Percentiles rank a stretch among this genome's conserved stretches.
Evolutionary conservation across 1,284 basidiomycete genomes (phyloP).

Genomic region (Cutaneotrichosporon cutaneum): DNA sequence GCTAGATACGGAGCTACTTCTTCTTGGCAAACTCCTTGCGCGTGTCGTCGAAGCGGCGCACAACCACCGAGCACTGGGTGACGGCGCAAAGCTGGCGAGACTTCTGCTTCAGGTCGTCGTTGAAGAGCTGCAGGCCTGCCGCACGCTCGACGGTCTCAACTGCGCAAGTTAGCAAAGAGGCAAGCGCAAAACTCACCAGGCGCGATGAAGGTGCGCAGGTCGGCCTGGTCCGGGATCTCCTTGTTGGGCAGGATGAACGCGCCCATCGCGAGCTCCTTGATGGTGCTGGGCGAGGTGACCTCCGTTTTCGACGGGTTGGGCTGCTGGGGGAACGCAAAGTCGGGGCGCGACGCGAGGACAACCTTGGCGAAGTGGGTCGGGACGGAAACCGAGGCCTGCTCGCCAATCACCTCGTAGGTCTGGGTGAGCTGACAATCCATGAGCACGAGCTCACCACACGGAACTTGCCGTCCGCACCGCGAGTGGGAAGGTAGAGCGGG

Average conservation of each 20-base stretch:
- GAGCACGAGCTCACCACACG: conserved; percentile 67
- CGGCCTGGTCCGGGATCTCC: conserved; percentile 77
- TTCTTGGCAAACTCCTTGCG: conserved; percentile 58
- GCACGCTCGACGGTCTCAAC: conserved; percentile 90
- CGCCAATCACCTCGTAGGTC: conserved; percentile 91
- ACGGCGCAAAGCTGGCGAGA: conserved; percentile 85
- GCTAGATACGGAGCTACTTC: conserved; percentile 5
- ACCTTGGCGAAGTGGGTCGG: conserved; percentile 99
- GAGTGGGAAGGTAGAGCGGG: conserved; percentile 89
- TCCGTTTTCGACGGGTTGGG: conserved; percentile 30
- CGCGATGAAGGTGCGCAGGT: conserved; percentile 73
- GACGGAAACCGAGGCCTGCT: conserved; percentile 82
- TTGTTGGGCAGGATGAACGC: conserved; percentile 95
- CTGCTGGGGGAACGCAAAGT: conserved; percentile 69
- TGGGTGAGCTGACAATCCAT: conserved; percentile 51
- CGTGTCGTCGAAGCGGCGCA: conserved; percentile 83
- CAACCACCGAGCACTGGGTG: conserved; percentile 77
- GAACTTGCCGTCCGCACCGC: conserved; percentile 86
- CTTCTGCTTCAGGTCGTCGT: conserved; percentile 72
- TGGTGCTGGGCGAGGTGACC: conserved; percentile 38
- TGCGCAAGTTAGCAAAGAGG: conserved; percentile 37
- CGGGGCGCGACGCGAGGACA: conserved; percentile 72
- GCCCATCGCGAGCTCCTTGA: conserved; percentile 75
- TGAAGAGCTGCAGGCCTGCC: conserved; percentile 85
- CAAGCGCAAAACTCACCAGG: conserved; percentile 60